A percentile compares a stretch with the other conserved stretches of the same genome.
phyloP scores from a whole-genome alignment of 352 stramenopile species.

The Thalassiosira hispida region DNA sequence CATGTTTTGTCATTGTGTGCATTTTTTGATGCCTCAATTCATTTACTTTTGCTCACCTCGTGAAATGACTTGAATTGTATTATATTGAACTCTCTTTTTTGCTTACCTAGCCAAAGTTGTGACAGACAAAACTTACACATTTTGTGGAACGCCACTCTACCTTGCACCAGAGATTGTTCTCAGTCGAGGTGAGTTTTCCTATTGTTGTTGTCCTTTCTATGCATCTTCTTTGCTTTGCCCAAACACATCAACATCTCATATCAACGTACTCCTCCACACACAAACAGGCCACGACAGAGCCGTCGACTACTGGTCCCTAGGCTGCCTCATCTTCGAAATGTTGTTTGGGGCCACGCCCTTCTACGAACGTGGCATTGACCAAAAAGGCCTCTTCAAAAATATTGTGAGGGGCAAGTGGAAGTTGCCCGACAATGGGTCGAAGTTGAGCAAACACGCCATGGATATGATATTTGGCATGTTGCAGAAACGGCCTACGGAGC shows the following conservation, averaged over 20 bases:
- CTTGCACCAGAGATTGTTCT: slow-evolving; percentile 59
- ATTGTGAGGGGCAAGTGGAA: slow-evolving; percentile 39
- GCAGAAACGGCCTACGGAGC: slow-evolving; percentile 29
- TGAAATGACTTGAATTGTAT: too few relatives aligned
- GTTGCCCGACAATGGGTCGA: slow-evolving; percentile 11
- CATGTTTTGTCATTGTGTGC: background rate
- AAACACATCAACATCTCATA: slow-evolving; percentile 55
- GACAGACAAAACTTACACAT: slow-evolving; percentile 89
- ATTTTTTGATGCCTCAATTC: background rate
- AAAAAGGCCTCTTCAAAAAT: slow-evolving; percentile 61
- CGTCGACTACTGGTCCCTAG: slow-evolving; percentile 91
- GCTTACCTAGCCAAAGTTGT: slow-evolving; percentile 88
- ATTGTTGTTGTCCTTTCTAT: background rate
- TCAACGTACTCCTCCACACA: slow-evolving; percentile 52
- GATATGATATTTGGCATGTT: slow-evolving; percentile 43
- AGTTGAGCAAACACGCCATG: slow-evolving; percentile 33
- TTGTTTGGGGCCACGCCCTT: slow-evolving; percentile 71
- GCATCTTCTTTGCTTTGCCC: slow-evolving; percentile 20
- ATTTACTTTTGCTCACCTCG: too few relatives aligned
- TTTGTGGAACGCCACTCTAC: slow-evolving; percentile 83
- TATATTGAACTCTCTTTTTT: too few relatives aligned
- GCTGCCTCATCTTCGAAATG: slow-evolving; percentile 91
- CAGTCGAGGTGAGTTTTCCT: slow-evolving; percentile 28
- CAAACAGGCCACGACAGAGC: slow-evolving; percentile 88
- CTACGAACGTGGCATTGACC: slow-evolving; percentile 59